Evolutionary conservation across 2,329 filamentous ascomycete species (phyloP).

Genomic region (Trichoderma endophyticum): DNA sequence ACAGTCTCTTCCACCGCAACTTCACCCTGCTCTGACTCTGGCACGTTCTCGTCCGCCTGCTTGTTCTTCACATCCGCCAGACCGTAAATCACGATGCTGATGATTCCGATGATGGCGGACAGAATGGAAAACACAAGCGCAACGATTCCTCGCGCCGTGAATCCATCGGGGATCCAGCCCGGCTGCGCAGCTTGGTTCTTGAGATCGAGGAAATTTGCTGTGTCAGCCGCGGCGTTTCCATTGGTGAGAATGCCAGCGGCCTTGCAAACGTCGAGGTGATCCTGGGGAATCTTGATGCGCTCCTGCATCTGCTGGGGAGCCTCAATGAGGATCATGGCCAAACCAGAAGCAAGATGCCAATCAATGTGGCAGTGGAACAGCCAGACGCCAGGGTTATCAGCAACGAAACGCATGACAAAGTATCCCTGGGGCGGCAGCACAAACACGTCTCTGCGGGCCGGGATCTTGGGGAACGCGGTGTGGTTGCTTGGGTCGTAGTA

Average conservation of each 20-base stretch:
- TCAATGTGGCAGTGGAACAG: slow-evolving; percentile 48
- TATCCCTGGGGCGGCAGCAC: slow-evolving; percentile 44
- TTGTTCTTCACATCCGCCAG: slow-evolving; percentile 14
- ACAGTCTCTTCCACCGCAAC: slow-evolving; percentile 5
- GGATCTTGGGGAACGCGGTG: slow-evolving; percentile 28
- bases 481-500: slow-evolving; percentile 19
- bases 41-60: background rate
- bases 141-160: slow-evolving; percentile 13
- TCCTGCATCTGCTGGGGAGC: slow-evolving; percentile 16
- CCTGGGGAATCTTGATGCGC: slow-evolving; percentile 11
- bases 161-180: slow-evolving; percentile 8
- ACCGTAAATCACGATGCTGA: slow-evolving; percentile 12
- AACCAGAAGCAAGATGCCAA: slow-evolving; percentile 37
- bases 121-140: slow-evolving; percentile 16
- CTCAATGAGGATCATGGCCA: slow-evolving; percentile 20
- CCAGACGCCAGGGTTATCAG: slow-evolving; percentile 36
- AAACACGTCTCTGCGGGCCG: slow-evolving; percentile 51
- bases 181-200: slow-evolving; percentile 2
- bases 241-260: background rate
- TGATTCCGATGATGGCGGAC: slow-evolving; percentile 1
- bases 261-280: slow-evolving; percentile 11
- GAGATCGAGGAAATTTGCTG: slow-evolving; percentile 7
- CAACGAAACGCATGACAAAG: slow-evolving; percentile 48
- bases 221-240: slow-evolving; percentile 12
- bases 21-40: background rate